Base-by-base conservation (phyloP, 257 asterid genomes). In the Solanum piurae region DNA sequence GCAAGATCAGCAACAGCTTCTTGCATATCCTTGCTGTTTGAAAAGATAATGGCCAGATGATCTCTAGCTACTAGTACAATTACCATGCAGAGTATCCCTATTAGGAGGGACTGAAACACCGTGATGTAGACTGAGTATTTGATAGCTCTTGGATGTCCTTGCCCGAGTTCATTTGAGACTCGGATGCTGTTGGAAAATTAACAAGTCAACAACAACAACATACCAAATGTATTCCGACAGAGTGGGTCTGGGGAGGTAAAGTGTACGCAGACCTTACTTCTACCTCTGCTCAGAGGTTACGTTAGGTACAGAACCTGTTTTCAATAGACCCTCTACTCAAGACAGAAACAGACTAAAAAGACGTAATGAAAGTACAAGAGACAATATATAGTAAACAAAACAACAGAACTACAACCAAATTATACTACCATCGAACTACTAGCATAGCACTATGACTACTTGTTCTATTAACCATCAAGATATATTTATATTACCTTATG, bases 131-230 rank as follows among this genome's bases (percentile, higher is more conserved):
- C 95, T 0, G 95, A 86, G 86, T 92, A 92, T 88, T 87, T 91
- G 5, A 89, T 87, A 60, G 97, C 95, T 85, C 91, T 90, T 5
- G 94, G 94, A 69, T 91, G 93, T 90, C 97, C 97, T 89, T 89
- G 91, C 55, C 97, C 97, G 0, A 94, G 94, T 89, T 94, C 97
- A 64, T 94, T 94, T 12, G 97, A 94, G 36, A 94, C 92, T 64
- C 95, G 93, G 27, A 94, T 94, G 31, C 97, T 93, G 64, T 49
- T 83, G 31, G 33, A 1, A 83, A 16, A 31, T 40, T 3, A 49
- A 33, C 2, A 14, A 83, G 76, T 58, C 40, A 52, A 21, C 27
- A 62, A 3, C 66, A 5, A 52, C 60, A 52, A 58, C 13, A 58
- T 9, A 60, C 8, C 69, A 4, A 60, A 9, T 60, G 69, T 9